Conservation (phyloP, 2,329 filamentous ascomycete species). For the Ophiostoma novo-ulmi region DNA sequence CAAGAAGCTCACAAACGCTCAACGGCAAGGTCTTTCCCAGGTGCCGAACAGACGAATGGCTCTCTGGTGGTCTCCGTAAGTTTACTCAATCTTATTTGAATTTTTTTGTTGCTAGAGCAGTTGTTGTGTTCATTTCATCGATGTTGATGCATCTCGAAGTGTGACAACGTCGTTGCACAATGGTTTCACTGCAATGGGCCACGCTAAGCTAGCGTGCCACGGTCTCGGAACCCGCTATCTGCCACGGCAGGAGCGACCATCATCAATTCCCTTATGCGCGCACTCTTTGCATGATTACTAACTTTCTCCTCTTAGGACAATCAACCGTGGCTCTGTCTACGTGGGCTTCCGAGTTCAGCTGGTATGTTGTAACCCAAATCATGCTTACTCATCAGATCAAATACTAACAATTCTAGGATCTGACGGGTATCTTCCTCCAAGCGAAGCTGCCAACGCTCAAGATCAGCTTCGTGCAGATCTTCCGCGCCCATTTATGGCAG, state of each 20-base stretch:
- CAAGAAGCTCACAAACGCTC: conserved; percentile 97
- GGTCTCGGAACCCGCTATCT: background rate
- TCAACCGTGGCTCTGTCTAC: conserved; percentile 94
- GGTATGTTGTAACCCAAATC: background rate
- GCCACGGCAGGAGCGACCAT: background rate
- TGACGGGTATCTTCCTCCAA: conserved; percentile 98
- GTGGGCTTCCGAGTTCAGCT: conserved; percentile 99
- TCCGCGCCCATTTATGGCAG: conserved; percentile 99
- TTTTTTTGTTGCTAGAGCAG: background rate
- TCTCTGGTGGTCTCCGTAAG: conserved; percentile 76
- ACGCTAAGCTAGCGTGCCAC: background rate
- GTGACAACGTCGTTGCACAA: background rate
- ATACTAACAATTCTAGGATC: conserved; percentile 46
- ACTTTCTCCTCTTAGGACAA: conserved; percentile 47
- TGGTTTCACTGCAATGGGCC: background rate
- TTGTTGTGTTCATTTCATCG: background rate
- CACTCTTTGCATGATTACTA: background rate
- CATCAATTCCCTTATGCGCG: too few relatives aligned
- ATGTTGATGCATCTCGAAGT: background rate
- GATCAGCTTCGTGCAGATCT: conserved; percentile 97
- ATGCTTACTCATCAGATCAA: background rate
- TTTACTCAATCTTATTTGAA: background rate
- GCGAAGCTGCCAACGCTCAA: conserved; percentile 98
- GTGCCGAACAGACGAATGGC: conserved; percentile 83
- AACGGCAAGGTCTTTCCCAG: conserved; percentile 86